Evolutionary conservation across 2,329 filamentous ascomycete genomes (phyloP), one percentile per base, ranked within the genome.

Genomic region (Chaetomiaceae sp.): DNA sequence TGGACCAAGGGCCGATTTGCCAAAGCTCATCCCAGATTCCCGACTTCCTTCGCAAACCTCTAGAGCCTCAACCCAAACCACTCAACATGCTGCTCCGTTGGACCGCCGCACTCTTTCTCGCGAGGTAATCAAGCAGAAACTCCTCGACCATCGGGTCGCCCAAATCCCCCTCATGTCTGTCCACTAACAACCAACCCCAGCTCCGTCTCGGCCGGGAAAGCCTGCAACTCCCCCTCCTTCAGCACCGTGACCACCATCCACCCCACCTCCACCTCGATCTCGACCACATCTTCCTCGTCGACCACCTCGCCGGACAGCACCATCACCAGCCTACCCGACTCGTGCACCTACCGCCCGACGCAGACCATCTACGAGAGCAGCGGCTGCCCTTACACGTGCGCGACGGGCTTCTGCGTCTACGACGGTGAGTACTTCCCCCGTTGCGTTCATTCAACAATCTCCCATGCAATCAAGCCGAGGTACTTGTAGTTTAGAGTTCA

Each of bases 291-390:
- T 25, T 19, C 40, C 3, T 30, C 40, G 16, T 48, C 23, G 37
- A 46, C 49, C 14, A 53, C 45, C 19, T 38, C 42, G 9, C 48
- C 48, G 1, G 44, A 37, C 19, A 38, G 34, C 0, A 37, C 23
- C 21, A 49, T 40, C 44, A 54, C 50, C 13, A 51, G 19, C 27
- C 34, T 56, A 5, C 50, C 52, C 0, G 46, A 48, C 1, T 61
- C 58, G 1, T 61, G 59, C 51, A 61, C 58, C 21, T 56, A 44
- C 19, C 49, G 44, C 2, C 52, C 54, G 1, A 61, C 59, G 2
- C 58, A 59, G 27, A 61, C 59, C 4, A 41, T 53, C 14, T 61
- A 58, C 35, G 53, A 54, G 8, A 50, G 17, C 21, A 57, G 50
- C 52, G 58, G 59, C 5, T 61, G 59, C 27, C 39, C 52, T 3